These are phyloP conservation scores for Omphalotus olearius DNA, from an alignment of 1,284 basidiomycete species.

Conservation along the genomic window DNA sequence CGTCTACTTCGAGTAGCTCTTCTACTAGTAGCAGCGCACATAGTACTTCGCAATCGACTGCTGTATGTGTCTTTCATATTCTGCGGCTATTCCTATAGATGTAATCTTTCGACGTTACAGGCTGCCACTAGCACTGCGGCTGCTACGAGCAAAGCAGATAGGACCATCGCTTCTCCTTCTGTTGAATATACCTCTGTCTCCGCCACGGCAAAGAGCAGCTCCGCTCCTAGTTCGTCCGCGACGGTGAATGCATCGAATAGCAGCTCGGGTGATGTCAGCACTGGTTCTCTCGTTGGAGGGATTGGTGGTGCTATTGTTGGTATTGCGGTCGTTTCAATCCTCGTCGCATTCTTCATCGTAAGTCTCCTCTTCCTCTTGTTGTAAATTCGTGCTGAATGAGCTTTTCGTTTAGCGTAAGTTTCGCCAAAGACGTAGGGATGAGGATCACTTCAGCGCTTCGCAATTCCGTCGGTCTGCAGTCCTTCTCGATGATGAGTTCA, in stretches of 20 bases:
- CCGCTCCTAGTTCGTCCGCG: not conserved
- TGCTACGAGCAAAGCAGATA: not conserved
- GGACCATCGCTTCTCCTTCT: not conserved
- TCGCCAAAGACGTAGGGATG: conserved; percentile 7
- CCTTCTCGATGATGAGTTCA: conserved; percentile 14
- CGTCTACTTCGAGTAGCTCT: not conserved
- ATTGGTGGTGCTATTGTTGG: conserved; percentile 15
- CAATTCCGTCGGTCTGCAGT: conserved; percentile 18
- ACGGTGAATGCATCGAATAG: not conserved
- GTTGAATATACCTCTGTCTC: not conserved
- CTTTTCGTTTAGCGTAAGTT: conserved; percentile 11
- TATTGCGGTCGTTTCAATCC: conserved; percentile 12
- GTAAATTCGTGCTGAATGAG: not conserved
- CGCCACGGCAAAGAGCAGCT: not conserved
- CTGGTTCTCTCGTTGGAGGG: conserved; percentile 16
- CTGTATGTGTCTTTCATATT: not conserved
- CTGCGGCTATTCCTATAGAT: not conserved
- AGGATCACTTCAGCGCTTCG: conserved; percentile 15
- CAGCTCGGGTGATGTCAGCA: conserved; percentile 12
- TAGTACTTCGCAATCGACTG: not conserved
- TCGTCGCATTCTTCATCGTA: conserved; percentile 15
- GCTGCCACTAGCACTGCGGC: not conserved
- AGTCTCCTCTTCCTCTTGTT: conserved; percentile 1
- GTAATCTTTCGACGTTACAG: not conserved
- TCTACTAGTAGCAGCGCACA: not conserved